Evolutionary conservation across 148 eudicot genomes (phyloP).

Genomic region (Limonium bicolor): DNA sequence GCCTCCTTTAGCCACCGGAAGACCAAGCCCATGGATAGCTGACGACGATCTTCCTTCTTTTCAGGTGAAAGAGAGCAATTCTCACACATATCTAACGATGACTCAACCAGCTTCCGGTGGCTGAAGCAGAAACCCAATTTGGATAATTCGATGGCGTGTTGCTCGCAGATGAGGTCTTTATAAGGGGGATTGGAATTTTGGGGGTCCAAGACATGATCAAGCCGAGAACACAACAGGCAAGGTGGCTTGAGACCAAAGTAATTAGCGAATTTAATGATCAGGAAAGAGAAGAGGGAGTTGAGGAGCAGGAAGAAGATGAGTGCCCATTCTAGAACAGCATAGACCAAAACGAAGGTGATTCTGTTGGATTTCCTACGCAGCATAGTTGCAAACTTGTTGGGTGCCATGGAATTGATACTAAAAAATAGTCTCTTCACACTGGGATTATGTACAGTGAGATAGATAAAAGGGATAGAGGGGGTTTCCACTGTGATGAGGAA

Average conservation of each 20-base stretch:
- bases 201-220: constrained; percentile 48
- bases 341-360: constrained; percentile 38
- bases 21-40: not conserved
- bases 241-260: constrained; percentile 78
- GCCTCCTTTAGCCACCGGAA: constrained; percentile 7
- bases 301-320: constrained; percentile 59
- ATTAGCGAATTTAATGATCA: constrained; percentile 58
- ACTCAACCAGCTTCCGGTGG: constrained; percentile 48
- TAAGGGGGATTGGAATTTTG: constrained; percentile 16
- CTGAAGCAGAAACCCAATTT: constrained; percentile 47
- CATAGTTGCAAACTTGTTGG: constrained; percentile 53
- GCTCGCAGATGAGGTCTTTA: constrained; percentile 61
- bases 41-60: constrained; percentile 6
- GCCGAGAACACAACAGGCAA: constrained; percentile 57
- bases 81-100: constrained; percentile 28
- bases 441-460: constrained; percentile 3
- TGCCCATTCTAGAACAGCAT: constrained; percentile 72
- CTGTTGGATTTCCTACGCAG: constrained; percentile 54
- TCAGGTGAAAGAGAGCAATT: constrained; percentile 33
- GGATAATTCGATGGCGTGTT: constrained; percentile 53
- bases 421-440: not conserved
- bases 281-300: constrained; percentile 58
- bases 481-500: no score
- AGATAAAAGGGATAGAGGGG: constrained; percentile 2
- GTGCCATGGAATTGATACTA: constrained; percentile 30